Evolutionary conservation across 2,329 filamentous ascomycete genomes (phyloP).

Genomic region (Diaporthe batatas): DNA sequence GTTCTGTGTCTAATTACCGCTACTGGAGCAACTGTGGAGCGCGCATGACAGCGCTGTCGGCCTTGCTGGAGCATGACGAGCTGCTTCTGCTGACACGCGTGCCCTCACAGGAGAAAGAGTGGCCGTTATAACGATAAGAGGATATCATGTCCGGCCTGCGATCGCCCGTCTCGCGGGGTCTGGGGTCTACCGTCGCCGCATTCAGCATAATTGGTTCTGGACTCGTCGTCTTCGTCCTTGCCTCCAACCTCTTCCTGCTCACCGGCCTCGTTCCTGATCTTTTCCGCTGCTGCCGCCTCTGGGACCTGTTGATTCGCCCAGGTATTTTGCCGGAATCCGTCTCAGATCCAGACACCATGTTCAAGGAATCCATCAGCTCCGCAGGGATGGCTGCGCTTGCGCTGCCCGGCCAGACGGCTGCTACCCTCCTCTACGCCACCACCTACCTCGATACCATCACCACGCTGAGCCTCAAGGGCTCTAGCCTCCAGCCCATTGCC

Average conservation of each 20-base stretch:
- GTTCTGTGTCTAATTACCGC: slow-evolving; percentile 19
- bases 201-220: neutral
- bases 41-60: slow-evolving; percentile 22
- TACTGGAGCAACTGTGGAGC: slow-evolving; percentile 26
- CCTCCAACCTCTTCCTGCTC: neutral
- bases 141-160: slow-evolving; percentile 18
- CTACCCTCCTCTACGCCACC: slow-evolving; percentile 60
- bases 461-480: slow-evolving; percentile 58
- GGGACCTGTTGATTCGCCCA: slow-evolving; percentile 26
- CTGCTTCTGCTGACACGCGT: slow-evolving; percentile 1
- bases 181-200: neutral
- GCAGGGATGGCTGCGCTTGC: slow-evolving; percentile 43
- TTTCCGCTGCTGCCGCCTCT: slow-evolving; percentile 22
- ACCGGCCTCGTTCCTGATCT: slow-evolving; percentile 4
- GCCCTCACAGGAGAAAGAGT: neutral
- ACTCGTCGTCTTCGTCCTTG: slow-evolving; percentile 5
- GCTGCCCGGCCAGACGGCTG: slow-evolving; percentile 50
- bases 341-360: slow-evolving; percentile 36
- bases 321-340: slow-evolving; percentile 13
- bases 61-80: slow-evolving; percentile 10
- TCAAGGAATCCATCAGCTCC: slow-evolving; percentile 41
- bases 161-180: neutral
- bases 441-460: slow-evolving; percentile 64
- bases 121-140: slow-evolving; percentile 4
- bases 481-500: slow-evolving; percentile 58